Evolutionary conservation across 202 grass and related monocot species (phyloP).

Genomic region (Hordeum pubiflorum): DNA sequence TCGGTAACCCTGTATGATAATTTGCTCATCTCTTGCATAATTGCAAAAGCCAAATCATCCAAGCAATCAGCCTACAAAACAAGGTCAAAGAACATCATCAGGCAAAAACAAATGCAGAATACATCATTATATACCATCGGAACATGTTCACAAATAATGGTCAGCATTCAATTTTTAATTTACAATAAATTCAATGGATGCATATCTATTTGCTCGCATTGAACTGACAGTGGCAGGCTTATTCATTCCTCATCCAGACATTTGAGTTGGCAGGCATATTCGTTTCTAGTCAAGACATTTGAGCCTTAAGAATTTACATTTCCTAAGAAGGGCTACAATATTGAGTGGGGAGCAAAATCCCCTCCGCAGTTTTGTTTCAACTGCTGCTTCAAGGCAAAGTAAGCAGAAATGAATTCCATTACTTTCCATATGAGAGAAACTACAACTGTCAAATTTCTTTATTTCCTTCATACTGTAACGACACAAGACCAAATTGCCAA

Average conservation of each 20-base stretch:
- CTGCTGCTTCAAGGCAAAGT: neutral
- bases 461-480: neutral
- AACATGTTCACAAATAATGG: neutral
- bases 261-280: neutral
- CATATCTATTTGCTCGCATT: neutral
- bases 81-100: neutral
- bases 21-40: conserved; percentile 94
- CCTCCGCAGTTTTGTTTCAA: neutral
- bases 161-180: neutral
- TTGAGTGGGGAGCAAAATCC: neutral
- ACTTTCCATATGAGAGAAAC: neutral
- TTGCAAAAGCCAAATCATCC: conserved; percentile 93
- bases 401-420: neutral
- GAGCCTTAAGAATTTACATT: neutral
- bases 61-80: conserved; percentile 80
- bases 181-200: neutral
- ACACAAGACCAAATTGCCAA: neutral
- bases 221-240: neutral
- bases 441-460: neutral
- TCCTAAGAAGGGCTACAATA: neutral
- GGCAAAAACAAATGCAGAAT: neutral
- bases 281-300: neutral
- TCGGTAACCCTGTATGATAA: conserved; percentile 88
- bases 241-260: neutral
- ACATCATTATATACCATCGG: neutral